These are phyloP conservation scores for Trichophaea hybrida DNA, from an alignment of 2,329 filamentous ascomycete species.

Conservation along the genomic window DNA sequence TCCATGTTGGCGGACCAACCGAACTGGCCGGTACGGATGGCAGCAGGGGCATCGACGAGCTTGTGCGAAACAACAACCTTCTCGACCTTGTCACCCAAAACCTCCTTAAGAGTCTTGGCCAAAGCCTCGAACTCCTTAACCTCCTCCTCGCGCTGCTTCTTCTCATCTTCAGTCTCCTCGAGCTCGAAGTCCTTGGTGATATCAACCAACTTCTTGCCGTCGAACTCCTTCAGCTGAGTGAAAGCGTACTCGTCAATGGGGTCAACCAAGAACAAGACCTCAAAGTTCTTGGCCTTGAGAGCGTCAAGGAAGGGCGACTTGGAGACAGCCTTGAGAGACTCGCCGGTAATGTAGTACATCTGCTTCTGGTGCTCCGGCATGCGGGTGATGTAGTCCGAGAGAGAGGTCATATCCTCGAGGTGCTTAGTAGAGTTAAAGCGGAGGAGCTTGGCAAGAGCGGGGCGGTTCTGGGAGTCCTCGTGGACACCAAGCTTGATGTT, in stretches of 20 bases:
- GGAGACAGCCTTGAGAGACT: conserved; percentile 94
- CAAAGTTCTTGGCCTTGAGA: conserved; percentile 97
- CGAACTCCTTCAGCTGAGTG: conserved; percentile 99
- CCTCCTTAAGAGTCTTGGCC: conserved; percentile 96
- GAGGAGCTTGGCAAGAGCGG: conserved; percentile 86
- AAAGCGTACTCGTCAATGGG: conserved; percentile 99
- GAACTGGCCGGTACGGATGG: conserved; percentile 98
- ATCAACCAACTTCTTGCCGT: conserved; percentile 99
- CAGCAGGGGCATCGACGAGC: conserved; percentile 83
- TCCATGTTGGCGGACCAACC: conserved; percentile 99
- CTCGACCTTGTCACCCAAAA: conserved; percentile 98
- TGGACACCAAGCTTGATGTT: conserved; percentile 99
- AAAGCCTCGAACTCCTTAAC: conserved; percentile 96
- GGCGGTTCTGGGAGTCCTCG: conserved; percentile 97
- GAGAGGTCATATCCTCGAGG: conserved; percentile 85
- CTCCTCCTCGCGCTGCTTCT: conserved; percentile 83
- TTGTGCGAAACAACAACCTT: conserved; percentile 99
- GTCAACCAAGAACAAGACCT: conserved; percentile 98
- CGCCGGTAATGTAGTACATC: conserved; percentile 99
- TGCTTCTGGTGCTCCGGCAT: conserved; percentile 99
- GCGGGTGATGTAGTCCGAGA: conserved; percentile 93
- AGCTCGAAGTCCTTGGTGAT: conserved; percentile 99
- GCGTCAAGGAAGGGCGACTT: conserved; percentile 98
- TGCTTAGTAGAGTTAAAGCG: conserved; percentile 99
- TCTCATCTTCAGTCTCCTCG: conserved; percentile 99